Conservation (phyloP, 148 eudicot species). For the Chenopodium quinoa region DNA sequence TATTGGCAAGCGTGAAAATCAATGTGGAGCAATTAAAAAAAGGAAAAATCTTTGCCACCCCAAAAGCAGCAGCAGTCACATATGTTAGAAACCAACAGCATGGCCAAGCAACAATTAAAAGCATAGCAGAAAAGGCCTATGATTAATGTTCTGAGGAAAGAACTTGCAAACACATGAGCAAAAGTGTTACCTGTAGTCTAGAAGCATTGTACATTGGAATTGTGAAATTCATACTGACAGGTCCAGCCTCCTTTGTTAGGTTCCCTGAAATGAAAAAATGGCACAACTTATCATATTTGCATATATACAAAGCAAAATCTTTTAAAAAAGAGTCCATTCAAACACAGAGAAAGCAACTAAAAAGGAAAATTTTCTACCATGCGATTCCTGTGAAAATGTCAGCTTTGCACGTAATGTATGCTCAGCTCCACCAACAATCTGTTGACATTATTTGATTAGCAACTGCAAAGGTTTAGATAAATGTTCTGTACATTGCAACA, state of each 20-base stretch:
- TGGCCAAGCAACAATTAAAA: neutral
- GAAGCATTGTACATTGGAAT: conserved; percentile 96
- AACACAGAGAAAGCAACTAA: neutral
- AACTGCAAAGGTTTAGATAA: neutral
- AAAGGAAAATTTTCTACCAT: conserved; percentile 45
- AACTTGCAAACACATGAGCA: neutral
- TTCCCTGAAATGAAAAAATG: conserved; percentile 49
- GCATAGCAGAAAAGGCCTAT: neutral
- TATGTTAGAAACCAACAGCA: neutral
- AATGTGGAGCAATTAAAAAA: too few relatives aligned
- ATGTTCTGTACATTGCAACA: conserved; percentile 1
- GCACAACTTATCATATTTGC: conserved; percentile 13
- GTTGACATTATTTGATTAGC: conserved; percentile 31
- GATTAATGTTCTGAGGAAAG: neutral
- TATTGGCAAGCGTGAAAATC: too few relatives aligned
- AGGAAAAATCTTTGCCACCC: neutral
- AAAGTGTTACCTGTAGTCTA: conserved; percentile 71
- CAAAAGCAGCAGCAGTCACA: neutral
- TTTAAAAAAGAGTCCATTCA: neutral
- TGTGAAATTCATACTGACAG: conserved; percentile 94
- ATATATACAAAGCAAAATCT: neutral
- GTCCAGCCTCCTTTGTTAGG: conserved; percentile 94
- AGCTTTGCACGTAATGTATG: conserved; percentile 89
- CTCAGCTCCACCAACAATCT: conserved; percentile 95
- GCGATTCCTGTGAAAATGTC: conserved; percentile 84